phyloP scores from a whole-genome alignment of 352 stramenopile genomes.

The Peronospora belbahrii region DNA sequence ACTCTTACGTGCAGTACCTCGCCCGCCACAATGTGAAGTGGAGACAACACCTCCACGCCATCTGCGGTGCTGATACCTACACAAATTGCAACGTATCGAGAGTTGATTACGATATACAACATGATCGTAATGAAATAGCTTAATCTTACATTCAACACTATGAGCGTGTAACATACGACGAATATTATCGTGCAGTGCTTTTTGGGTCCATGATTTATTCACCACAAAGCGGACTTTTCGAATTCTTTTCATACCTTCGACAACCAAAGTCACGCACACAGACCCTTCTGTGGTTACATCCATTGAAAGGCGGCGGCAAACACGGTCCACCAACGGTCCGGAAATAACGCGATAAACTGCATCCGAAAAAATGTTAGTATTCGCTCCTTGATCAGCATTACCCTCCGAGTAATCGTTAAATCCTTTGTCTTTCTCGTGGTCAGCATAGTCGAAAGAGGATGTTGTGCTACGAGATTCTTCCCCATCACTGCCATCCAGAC shows the following conservation, averaged over 20 bases:
- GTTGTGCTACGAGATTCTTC: slow-evolving; percentile 38
- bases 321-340: slow-evolving; percentile 64
- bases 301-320: slow-evolving; percentile 66
- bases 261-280: slow-evolving; percentile 55
- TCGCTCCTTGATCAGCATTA: slow-evolving; percentile 14
- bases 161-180: slow-evolving; percentile 68
- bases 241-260: slow-evolving; percentile 52
- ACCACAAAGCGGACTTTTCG: slow-evolving; percentile 66
- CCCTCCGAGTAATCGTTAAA: slow-evolving; percentile 12
- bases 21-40: slow-evolving; percentile 60
- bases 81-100: slow-evolving; percentile 8
- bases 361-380: slow-evolving; percentile 74
- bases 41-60: slow-evolving; percentile 57
- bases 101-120: slow-evolving; percentile 6
- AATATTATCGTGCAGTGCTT: slow-evolving; percentile 50
- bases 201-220: slow-evolving; percentile 60
- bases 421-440: slow-evolving; percentile 15
- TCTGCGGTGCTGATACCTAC: slow-evolving; percentile 46
- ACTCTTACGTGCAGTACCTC: slow-evolving; percentile 67
- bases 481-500: slow-evolving; percentile 39
- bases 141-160: slow-evolving; percentile 41
- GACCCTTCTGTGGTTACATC: slow-evolving; percentile 72
- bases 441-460: slow-evolving; percentile 36
- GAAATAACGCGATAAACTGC: slow-evolving; percentile 81
- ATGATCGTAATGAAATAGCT: neutral